A percentile compares a stretch with the other conserved stretches of the same genome.
Evolutionary conservation across 1,284 basidiomycete genomes (phyloP).

Genomic region (Irpex rosettiformis): DNA sequence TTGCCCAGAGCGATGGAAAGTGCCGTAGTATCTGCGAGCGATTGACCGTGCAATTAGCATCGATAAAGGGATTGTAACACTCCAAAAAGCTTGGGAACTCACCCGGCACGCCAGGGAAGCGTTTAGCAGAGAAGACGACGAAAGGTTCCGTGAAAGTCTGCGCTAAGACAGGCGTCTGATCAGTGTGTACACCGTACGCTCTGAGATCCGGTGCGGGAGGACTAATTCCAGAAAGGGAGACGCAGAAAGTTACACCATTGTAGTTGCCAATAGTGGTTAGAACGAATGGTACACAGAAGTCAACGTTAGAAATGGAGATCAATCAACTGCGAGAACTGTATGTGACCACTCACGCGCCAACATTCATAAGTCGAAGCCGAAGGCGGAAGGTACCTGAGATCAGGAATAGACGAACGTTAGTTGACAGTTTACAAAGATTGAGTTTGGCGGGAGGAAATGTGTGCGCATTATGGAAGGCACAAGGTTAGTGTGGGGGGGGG

Average conservation of each 20-base stretch:
- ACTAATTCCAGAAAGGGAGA: conserved; percentile 32
- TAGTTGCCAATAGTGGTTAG: conserved; percentile 13
- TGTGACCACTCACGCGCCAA: conserved; percentile 67
- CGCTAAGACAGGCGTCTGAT: conserved; percentile 71
- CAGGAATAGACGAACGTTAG: conserved; percentile 15
- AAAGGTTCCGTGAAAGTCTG: conserved; percentile 86
- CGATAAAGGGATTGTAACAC: not conserved
- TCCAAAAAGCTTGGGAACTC: conserved; percentile 24
- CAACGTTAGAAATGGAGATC: conserved; percentile 18
- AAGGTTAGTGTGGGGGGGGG: conserved; percentile 2
- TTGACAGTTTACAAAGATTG: conserved; percentile 15
- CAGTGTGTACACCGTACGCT: conserved; percentile 58
- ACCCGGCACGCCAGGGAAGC: conserved; percentile 91
- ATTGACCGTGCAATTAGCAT: conserved; percentile 1
- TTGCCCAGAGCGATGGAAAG: conserved; percentile 88
- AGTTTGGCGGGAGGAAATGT: conserved; percentile 3
- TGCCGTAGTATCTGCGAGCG: conserved; percentile 71
- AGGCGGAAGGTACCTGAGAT: conserved; percentile 67
- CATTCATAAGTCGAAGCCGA: conserved; percentile 79
- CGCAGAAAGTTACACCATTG: conserved; percentile 13
- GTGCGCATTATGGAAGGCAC: conserved; percentile 4
- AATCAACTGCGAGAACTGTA: not conserved
- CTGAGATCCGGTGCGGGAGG: conserved; percentile 70
- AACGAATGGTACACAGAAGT: conserved; percentile 15
- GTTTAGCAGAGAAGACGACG: conserved; percentile 88